A percentile compares a stretch with the other conserved stretches of the same genome.
These are phyloP conservation scores for Celoporthe dispersa DNA, from an alignment of 2,329 filamentous ascomycete genomes.

Conservation along the genomic window DNA sequence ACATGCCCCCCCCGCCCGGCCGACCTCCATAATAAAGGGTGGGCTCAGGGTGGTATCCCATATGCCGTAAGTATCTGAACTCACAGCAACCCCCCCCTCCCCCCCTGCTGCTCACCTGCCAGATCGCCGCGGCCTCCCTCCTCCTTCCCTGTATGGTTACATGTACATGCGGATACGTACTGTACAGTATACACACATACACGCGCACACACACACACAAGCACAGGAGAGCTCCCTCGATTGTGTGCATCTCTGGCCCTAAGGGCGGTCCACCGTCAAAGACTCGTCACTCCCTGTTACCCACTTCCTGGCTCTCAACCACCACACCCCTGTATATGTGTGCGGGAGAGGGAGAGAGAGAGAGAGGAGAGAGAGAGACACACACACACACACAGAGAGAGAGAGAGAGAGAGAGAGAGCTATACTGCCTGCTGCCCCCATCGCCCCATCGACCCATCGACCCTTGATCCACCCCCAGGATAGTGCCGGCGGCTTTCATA, in stretches of 20 bases:
- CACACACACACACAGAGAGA: too few relatives aligned
- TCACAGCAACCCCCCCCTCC: constrained; percentile 5
- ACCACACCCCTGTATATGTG: neutral
- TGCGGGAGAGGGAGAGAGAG: too few relatives aligned
- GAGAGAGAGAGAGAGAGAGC: constrained; percentile 11
- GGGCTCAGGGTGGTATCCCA: constrained; percentile 29
- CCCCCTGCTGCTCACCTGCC: constrained; percentile 37
- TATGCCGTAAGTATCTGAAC: constrained; percentile 30
- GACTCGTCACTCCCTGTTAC: constrained; percentile 27
- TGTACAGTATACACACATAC: constrained; percentile 27
- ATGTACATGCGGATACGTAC: constrained; percentile 39
- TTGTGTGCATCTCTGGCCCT: constrained; percentile 42
- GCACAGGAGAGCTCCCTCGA: constrained; percentile 40
- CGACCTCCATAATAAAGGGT: constrained; percentile 21
- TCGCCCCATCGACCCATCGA: too few relatives aligned
- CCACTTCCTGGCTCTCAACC: constrained; percentile 28
- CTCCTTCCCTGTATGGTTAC: constrained; percentile 57
- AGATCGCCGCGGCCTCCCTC: constrained; percentile 44
- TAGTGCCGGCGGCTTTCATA: constrained; percentile 55
- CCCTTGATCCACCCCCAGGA: constrained; percentile 50
- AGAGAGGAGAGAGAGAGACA: too few relatives aligned
- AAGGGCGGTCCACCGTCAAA: constrained; percentile 33
- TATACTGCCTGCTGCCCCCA: constrained; percentile 20
- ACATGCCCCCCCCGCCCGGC: constrained; percentile 20
- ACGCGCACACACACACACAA: too few relatives aligned